Percentiles rank a stretch among this genome's conserved stretches.
phyloP scores from a whole-genome alignment of 371 early-diverging fungal genomes.

The Nematocida ironsii region DNA sequence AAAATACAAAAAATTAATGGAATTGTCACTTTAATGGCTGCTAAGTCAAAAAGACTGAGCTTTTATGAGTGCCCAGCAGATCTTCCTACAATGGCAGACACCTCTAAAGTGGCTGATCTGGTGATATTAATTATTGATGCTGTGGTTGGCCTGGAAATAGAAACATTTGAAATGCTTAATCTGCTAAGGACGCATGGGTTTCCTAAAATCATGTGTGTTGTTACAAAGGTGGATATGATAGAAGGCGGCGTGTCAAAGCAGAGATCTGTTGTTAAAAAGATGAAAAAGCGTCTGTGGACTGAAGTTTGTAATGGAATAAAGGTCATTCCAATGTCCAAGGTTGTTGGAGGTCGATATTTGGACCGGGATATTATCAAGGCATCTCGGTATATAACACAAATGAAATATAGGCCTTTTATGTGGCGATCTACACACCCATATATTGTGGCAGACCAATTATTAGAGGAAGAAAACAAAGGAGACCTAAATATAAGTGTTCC shows the following conservation, averaged over 20 bases:
- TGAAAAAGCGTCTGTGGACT: constrained; percentile 63
- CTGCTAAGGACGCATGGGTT: constrained; percentile 92
- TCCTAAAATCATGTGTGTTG: constrained; percentile 75
- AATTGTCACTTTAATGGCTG: constrained; percentile 59
- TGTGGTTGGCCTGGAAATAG: constrained; percentile 88
- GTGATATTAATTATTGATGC: constrained; percentile 90
- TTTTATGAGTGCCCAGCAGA: constrained; percentile 71
- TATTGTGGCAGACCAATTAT: constrained; percentile 62
- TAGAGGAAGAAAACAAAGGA: constrained; percentile 19
- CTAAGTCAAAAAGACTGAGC: constrained; percentile 57
- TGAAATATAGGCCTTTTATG: constrained; percentile 66
- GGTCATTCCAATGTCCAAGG: constrained; percentile 57
- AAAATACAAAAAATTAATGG: constrained; percentile 57
- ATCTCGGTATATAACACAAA: constrained; percentile 52
- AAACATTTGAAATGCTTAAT: constrained; percentile 96
- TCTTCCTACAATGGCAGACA: constrained; percentile 89
- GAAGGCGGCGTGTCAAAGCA: constrained; percentile 42
- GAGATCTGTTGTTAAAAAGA: constrained; percentile 50
- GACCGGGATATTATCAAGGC: constrained; percentile 54
- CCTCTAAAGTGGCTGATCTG: constrained; percentile 91
- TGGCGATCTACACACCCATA: constrained; percentile 67
- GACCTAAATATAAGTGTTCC: neutral
- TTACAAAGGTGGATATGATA: constrained; percentile 55
- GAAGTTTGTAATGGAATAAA: constrained; percentile 64
- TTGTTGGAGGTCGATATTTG: constrained; percentile 47